Base-by-base conservation (phyloP, 495 filamentous ascomycete species). In the Parathielavia appendiculata region DNA sequence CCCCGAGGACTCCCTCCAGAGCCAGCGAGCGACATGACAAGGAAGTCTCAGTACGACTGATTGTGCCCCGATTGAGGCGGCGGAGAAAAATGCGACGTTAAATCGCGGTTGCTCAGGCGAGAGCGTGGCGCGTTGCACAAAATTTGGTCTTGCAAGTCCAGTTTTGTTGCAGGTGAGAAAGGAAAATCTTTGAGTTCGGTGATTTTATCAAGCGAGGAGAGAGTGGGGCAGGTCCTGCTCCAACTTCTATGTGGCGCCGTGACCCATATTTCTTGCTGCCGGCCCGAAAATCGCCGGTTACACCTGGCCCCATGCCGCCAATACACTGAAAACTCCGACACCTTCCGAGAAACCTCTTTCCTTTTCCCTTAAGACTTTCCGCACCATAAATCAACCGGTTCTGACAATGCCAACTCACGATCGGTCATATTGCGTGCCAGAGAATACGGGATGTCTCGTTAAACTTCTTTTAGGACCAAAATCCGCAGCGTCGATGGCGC, bases 351-450 rank as follows among this genome's bases (percentile, higher is more conserved):
- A 39, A 41, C 8, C 20, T 43, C 47, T 19, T 38, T 49, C 48
- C 38, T 30, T 39, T 41, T 32, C 46, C 32, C 43, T 54, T 54
- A 59, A 30, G 51, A 59, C 57, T 59, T 59, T 54, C 32, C 8
- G 51, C 57, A 59, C 57, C 36, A 54, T 51, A 30, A 59, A 59
- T 59, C 57, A 59, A 59, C 57, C 57, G 57, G 57, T 59, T 49
- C 49, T 35, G 51, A 53, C 32, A 26, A 16, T 22, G 9, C 19
- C 34, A 30, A 59, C 51, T 59, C 44, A 44, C 13, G 38, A 47
- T 59, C 57, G 57, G 57, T 59, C 57, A 59, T 30, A 49, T 49
- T 59, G 41, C 41, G 50, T 59, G 57, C 57, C 36, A 59, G 57
- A 59, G 44, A 11, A 54, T 34, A 23, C 43, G 20, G 50, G 51